Evolutionary conservation across 2,329 filamentous ascomycete species (phyloP).

Genomic region (Sclerotinia minor): DNA sequence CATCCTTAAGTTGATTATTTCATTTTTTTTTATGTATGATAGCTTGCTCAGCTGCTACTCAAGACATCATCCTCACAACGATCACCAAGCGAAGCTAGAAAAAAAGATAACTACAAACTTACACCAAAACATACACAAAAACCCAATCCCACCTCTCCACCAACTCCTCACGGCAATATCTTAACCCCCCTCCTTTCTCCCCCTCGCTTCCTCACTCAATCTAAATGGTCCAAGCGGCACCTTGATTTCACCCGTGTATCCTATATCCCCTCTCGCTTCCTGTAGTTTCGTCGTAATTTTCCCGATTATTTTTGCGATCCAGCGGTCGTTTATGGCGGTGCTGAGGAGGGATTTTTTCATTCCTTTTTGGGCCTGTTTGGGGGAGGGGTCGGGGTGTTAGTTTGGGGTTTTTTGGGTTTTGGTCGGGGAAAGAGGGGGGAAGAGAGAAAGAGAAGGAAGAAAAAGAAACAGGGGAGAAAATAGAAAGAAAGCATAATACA

Average conservation of each 20-base stretch:
- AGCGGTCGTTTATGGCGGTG: slow-evolving; percentile 53
- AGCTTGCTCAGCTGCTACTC: not conserved
- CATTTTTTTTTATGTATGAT: not conserved
- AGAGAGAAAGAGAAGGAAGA: not conserved
- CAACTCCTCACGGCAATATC: slow-evolving; percentile 29
- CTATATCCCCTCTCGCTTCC: slow-evolving; percentile 51
- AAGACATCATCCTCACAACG: too few species aligned
- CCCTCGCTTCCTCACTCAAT: slow-evolving; percentile 24
- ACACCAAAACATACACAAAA: too few species aligned
- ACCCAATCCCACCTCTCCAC: not conserved
- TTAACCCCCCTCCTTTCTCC: slow-evolving; percentile 34
- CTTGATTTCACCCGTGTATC: slow-evolving; percentile 51
- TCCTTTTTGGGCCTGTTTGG: not conserved
- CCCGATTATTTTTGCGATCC: slow-evolving; percentile 55
- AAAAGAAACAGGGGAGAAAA: too few species aligned
- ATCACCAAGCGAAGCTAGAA: too few species aligned
- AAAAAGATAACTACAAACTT: not conserved
- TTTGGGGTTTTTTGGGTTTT: not conserved
- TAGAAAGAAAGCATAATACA: not conserved
- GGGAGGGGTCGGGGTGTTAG: not conserved
- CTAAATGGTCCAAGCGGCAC: slow-evolving; percentile 39
- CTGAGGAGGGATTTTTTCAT: slow-evolving; percentile 45
- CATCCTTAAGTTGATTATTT: not conserved
- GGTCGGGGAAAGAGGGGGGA: too few species aligned
- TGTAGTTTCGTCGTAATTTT: slow-evolving; percentile 52